Evolutionary conservation across 192 early-diverging fungal genomes (phyloP), one percentile per base, ranked within the genome.

Genomic region (Coemansia guatemalensis): DNA sequence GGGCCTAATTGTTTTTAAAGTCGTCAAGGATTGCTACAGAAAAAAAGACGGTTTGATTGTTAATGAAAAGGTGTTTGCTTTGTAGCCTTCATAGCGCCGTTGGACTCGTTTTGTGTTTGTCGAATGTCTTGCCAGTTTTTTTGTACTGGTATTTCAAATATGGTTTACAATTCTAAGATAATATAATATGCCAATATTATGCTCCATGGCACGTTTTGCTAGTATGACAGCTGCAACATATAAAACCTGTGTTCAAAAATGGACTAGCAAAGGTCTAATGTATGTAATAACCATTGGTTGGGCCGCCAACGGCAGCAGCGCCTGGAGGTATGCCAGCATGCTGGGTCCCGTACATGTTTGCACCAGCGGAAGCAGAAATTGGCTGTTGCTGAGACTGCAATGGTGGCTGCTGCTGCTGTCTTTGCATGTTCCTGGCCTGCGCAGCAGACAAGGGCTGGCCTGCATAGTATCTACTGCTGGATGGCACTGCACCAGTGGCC

Each of bases 381-480:
- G 35, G 26, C 50, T 60, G 67, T 51, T 64, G 66, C 24, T 52
- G 64, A 20, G 39, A 53, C 41, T 65, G 53, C 48, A 58, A 56
- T 22, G 29, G 48, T 6, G 20, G 50, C 33, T 61, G 51, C 24
- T 58, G 53, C 33, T 72, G 71, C 57, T 68, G 62, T 35, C 51
- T 56, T 26, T 61, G 65, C 62, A 64, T 61, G 66, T 78, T 78
- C 39, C 58, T 54, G 18, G 69, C 69, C 63, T 78, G 75, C 12
- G 62, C 65, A 11, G 75, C 69, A 60, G 75, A 78, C 56, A 78
- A 47, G 7, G 75, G 75, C 59, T 78, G 69, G 12, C 62, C 62
- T 14, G 62, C 39, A 39, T 73, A 68, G 27, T 48, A 48, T 12
- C 51, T 23, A 5, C 23, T 18, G 27, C 35, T 24, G 8, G 59